These are phyloP conservation scores for Rhizopogon salebrosus DNA, from an alignment of 768 basidiomycete genomes.

Conservation along the genomic window DNA sequence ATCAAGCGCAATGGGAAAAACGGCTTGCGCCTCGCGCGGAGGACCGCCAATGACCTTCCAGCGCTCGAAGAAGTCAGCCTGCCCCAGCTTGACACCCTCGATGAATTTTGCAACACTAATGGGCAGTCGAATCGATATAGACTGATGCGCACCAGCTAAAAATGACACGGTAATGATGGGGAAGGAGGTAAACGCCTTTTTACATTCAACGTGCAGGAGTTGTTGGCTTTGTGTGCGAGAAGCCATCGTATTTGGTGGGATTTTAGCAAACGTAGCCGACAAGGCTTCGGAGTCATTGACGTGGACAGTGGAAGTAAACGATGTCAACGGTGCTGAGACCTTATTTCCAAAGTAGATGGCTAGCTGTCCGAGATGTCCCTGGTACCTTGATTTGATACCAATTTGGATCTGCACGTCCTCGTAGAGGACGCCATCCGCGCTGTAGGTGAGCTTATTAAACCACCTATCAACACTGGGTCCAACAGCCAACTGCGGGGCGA, in stretches of 20 bases:
- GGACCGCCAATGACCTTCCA: slow-evolving; percentile 98
- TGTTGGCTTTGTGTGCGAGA: slow-evolving; percentile 90
- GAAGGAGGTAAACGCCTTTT: slow-evolving; percentile 68
- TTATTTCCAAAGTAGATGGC: slow-evolving; percentile 98
- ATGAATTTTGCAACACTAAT: slow-evolving; percentile 89
- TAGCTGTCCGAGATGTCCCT: slow-evolving; percentile 89
- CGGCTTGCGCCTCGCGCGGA: slow-evolving; percentile 83
- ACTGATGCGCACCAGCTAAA: slow-evolving; percentile 87
- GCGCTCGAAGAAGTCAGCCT: slow-evolving; percentile 90
- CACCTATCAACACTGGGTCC: slow-evolving; percentile 81
- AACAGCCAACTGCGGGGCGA: slow-evolving; percentile 51
- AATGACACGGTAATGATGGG: slow-evolving; percentile 88
- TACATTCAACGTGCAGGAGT: slow-evolving; percentile 92
- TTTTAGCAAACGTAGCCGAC: slow-evolving; percentile 82
- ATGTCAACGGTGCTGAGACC: slow-evolving; percentile 78
- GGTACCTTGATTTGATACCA: slow-evolving; percentile 94
- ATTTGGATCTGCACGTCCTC: slow-evolving; percentile 96
- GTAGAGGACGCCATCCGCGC: slow-evolving; percentile 84
- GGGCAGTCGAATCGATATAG: slow-evolving; percentile 78
- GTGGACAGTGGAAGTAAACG: slow-evolving; percentile 81
- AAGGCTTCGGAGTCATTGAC: slow-evolving; percentile 72
- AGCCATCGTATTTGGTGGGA: slow-evolving; percentile 76
- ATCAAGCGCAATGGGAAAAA: slow-evolving; percentile 78
- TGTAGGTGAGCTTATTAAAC: slow-evolving; percentile 81
- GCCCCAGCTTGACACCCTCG: slow-evolving; percentile 82